Base-by-base conservation (phyloP, 768 basidiomycete species). In the Amylocystis lapponica region DNA sequence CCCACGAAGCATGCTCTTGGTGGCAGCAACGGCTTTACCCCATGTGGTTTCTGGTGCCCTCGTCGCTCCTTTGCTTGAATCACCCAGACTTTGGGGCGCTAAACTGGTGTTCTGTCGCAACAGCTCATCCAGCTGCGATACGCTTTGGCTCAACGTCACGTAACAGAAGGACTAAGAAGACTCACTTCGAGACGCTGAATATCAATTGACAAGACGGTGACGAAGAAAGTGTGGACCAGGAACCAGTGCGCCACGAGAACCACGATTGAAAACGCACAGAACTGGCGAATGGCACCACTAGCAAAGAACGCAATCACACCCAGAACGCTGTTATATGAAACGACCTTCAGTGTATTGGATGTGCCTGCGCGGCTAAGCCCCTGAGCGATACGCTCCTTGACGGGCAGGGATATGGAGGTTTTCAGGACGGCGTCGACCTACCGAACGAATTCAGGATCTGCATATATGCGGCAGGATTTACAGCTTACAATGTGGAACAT, bases 171-270 rank as follows among this genome's bases (percentile, higher is more conserved):
- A n/a, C n/a, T n/a, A n/a, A n/a, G n/a, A 34, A 45, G 21, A 65
- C 73, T 37, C 54, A 80, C 83, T 68, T 95, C 95, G 20, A 99
- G 66, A 35, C 95, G 80, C 52, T 96, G 93, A 35, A 97, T 81
- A 67, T 99, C 95, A 52, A 99, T 96, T 0, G 91, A 92, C 19
- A 99, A 68, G 21, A 96, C 92, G 6, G 94, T 87, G 50, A 94
- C 72, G 66, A 95, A 97, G 67, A 97, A 95, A 0, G 92, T 96
- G 57, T 96, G 90, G 13, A 95, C 85, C 47, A 98, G 74, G 67
- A 94, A 95, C 92, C 92, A 98, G 61, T 98, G 94, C 13, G 92
- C 93, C 23, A 97, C 86, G 17, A 97, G 74, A 10, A 97, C 91
- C 19, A 97, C 91, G 33, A 92, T 83, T 0, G 92, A 91, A 59